Conservation (phyloP, 2,329 filamentous ascomycete species). For the Chalara sp. region DNA sequence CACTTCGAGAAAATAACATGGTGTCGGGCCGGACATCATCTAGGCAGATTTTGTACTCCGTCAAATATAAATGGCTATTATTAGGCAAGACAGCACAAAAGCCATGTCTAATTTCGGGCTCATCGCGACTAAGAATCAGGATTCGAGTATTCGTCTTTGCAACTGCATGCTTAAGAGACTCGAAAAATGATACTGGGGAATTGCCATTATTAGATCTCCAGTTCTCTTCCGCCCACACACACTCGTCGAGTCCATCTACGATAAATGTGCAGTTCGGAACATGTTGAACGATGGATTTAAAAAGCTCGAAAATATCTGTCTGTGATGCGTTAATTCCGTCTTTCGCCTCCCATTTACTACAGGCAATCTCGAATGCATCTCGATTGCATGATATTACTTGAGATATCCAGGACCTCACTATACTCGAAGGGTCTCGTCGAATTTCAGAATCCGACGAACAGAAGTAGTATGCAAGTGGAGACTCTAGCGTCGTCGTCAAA, state of each 20-base stretch:
- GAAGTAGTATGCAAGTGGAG: conserved; percentile 5
- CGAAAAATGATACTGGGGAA: conserved; percentile 3
- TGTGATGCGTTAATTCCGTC: not conserved
- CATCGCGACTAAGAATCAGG: conserved; percentile 7
- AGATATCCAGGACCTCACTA: conserved; percentile 8
- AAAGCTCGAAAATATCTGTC: not conserved
- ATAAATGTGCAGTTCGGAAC: conserved; percentile 8
- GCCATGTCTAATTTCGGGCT: conserved; percentile 2
- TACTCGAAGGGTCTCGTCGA: conserved; percentile 3
- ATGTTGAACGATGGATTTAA: conserved; percentile 1
- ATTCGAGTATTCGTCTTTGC: conserved; percentile 3
- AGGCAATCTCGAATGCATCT: conserved; percentile 1
- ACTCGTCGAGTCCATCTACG: conserved; percentile 10
- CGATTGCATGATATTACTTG: conserved; percentile 3
- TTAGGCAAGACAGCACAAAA: not conserved
- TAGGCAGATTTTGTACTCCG: conserved; percentile 5
- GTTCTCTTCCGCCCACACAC: not conserved
- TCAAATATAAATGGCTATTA: not conserved
- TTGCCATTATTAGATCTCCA: not conserved
- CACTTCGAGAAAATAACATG: conserved; percentile 1
- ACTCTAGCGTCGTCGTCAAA: conserved; percentile 1
- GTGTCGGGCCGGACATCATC: conserved; percentile 3
- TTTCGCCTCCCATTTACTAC: not conserved
- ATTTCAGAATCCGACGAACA: conserved; percentile 4
- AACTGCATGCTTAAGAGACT: conserved; percentile 2